Evolutionary conservation across 768 basidiomycete species (phyloP).

Genomic region (Porphyrellus cyaneotinctus): DNA sequence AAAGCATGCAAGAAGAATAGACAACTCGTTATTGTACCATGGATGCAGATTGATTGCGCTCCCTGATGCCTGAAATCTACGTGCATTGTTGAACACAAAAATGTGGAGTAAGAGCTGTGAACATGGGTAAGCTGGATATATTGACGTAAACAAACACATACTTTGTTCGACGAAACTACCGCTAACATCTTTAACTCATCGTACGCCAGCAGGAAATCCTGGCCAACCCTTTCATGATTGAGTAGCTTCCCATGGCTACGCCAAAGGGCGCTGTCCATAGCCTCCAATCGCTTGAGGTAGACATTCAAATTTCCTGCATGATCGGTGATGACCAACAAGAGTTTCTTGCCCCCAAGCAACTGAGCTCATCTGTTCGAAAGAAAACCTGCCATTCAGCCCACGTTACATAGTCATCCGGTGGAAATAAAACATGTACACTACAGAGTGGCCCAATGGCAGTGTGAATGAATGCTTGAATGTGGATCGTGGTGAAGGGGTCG

Average conservation of each 20-base stretch:
- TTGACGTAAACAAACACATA: conserved; percentile 3
- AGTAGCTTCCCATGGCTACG: conserved; percentile 30
- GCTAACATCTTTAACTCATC: conserved; percentile 51
- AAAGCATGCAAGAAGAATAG: conserved; percentile 40
- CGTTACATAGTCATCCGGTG: background rate
- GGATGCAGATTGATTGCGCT: conserved; percentile 40
- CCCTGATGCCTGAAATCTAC: conserved; percentile 39
- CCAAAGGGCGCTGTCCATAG: conserved; percentile 32
- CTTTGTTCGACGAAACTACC: conserved; percentile 42
- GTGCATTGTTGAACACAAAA: conserved; percentile 45
- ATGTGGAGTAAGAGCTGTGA: conserved; percentile 39
- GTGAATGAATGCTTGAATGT: conserved; percentile 12
- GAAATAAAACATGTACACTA: conserved; percentile 9
- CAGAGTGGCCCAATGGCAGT: conserved; percentile 17
- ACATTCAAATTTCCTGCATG: conserved; percentile 32
- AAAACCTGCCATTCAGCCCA: background rate
- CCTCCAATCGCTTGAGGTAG: conserved; percentile 34
- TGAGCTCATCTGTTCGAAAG: conserved; percentile 32
- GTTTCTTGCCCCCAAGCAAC: conserved; percentile 36
- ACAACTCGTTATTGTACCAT: too few species aligned
- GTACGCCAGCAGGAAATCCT: too few species aligned
- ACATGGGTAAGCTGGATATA: accelerated
- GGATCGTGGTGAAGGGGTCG: conserved; percentile 23
- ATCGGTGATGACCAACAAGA: conserved; percentile 42
- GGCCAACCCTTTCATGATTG: conserved; percentile 45